Conservation (phyloP, 2,329 filamentous ascomycete species). For the Monosporascus sp. region DNA sequence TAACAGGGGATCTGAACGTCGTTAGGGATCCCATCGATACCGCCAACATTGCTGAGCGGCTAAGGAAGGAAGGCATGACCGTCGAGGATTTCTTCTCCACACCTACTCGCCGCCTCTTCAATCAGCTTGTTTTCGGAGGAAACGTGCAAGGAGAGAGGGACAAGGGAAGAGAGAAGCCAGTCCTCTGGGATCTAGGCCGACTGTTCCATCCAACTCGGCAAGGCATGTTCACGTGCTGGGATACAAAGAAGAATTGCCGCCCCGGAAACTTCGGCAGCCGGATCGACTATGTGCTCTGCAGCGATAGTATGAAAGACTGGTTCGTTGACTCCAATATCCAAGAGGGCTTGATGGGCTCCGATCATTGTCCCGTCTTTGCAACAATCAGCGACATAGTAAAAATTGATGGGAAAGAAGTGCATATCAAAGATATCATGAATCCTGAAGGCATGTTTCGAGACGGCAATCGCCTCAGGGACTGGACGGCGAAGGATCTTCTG, state of each 20-base stretch:
- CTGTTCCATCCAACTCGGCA: constrained; percentile 71
- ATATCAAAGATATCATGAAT: constrained; percentile 73
- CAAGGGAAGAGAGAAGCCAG: constrained; percentile 60
- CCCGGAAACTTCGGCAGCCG: constrained; percentile 88
- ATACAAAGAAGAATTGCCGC: constrained; percentile 90
- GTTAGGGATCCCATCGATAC: constrained; percentile 65
- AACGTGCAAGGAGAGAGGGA: constrained; percentile 63
- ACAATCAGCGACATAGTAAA: constrained; percentile 60
- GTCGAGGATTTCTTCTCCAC: constrained; percentile 67
- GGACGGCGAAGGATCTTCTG: constrained; percentile 61
- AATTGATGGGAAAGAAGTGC: constrained; percentile 40
- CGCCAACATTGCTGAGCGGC: constrained; percentile 65
- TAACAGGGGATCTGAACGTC: constrained; percentile 88
- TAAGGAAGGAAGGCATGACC: constrained; percentile 64
- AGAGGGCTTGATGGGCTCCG: constrained; percentile 87
- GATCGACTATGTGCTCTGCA: constrained; percentile 92
- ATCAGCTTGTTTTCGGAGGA: constrained; percentile 75
- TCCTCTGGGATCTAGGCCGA: constrained; percentile 80
- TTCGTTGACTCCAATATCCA: constrained; percentile 80
- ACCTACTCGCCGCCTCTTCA: constrained; percentile 73
- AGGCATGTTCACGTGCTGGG: constrained; percentile 98
- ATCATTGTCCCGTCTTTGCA: constrained; percentile 92
- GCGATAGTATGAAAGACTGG: constrained; percentile 72
- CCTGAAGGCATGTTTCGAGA: constrained; percentile 64
- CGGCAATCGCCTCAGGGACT: constrained; percentile 62